phyloP scores from a whole-genome alignment of 2,329 filamentous ascomycete species.

The Colletotrichum simmondsii region DNA sequence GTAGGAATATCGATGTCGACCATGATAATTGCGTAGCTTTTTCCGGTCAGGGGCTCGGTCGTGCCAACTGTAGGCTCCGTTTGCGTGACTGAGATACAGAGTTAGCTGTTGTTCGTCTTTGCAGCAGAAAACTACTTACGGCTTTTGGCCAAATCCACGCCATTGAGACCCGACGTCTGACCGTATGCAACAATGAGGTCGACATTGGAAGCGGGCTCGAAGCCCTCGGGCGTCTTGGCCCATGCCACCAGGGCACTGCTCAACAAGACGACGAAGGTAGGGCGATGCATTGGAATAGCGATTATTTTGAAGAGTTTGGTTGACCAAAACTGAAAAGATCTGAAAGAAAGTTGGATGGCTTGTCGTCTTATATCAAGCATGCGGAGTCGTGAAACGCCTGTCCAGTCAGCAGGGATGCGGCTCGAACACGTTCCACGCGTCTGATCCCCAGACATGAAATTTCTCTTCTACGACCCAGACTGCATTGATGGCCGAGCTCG shows the following conservation, averaged over 20 bases:
- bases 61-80: conserved; percentile 26
- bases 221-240: conserved; percentile 53
- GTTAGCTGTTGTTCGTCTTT: neutral
- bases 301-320: neutral
- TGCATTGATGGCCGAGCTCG: neutral
- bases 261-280: conserved; percentile 7
- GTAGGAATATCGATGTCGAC: conserved; percentile 59
- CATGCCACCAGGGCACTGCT: conserved; percentile 37
- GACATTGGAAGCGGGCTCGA: conserved; percentile 48
- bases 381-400: conserved; percentile 4
- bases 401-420: conserved; percentile 14
- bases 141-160: conserved; percentile 48
- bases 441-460: neutral
- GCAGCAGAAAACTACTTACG: conserved; percentile 39
- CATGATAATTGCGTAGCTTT: conserved; percentile 50
- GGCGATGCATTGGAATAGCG: conserved; percentile 4
- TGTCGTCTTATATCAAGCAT: conserved; percentile 12
- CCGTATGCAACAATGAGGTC: conserved; percentile 52
- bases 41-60: conserved; percentile 19
- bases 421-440: conserved; percentile 11
- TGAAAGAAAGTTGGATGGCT: neutral
- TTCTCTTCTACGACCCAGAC: neutral
- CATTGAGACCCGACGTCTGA: conserved; percentile 47
- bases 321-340: neutral
- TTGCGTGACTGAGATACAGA: neutral